Conservation (phyloP, 1,284 basidiomycete genomes). For the Fomitopsis pinicola region DNA sequence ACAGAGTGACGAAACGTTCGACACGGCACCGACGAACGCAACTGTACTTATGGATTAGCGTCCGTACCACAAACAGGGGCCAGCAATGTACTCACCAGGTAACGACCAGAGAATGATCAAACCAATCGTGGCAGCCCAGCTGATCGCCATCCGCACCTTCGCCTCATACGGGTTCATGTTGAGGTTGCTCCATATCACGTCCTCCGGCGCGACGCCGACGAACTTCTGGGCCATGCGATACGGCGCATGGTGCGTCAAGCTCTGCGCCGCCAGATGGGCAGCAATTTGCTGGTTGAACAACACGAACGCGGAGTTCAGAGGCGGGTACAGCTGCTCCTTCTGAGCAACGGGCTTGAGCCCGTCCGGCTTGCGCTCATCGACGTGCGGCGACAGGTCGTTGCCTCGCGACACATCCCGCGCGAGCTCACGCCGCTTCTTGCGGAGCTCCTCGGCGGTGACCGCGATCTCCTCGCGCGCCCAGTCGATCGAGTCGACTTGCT, state of each 20-base stretch:
- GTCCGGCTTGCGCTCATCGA: slow-evolving; percentile 3
- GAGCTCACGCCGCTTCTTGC: slow-evolving; percentile 40
- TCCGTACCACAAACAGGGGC: neutral
- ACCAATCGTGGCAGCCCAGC: slow-evolving; percentile 58
- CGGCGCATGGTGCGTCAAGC: slow-evolving; percentile 73
- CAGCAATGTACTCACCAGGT: slow-evolving; percentile 44
- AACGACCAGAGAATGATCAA: slow-evolving; percentile 73
- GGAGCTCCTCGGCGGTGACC: slow-evolving; percentile 46
- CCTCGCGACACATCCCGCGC: slow-evolving; percentile 23
- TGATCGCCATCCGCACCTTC: slow-evolving; percentile 55
- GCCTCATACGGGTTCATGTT: slow-evolving; percentile 88
- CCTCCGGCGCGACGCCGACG: slow-evolving; percentile 75
- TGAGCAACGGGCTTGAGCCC: slow-evolving; percentile 15
- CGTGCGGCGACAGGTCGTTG: slow-evolving; percentile 14
- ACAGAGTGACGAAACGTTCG: slow-evolving; percentile 79
- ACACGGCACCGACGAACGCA: slow-evolving; percentile 82
- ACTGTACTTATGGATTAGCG: slow-evolving; percentile 38
- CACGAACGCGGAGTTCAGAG: slow-evolving; percentile 84
- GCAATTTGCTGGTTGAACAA: slow-evolving; percentile 93
- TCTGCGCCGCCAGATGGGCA: slow-evolving; percentile 80
- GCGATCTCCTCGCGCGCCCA: slow-evolving; percentile 80
- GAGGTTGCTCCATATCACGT: slow-evolving; percentile 90
- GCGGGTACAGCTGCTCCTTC: slow-evolving; percentile 52
- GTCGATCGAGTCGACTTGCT: slow-evolving; percentile 90
- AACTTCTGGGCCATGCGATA: slow-evolving; percentile 71